These are phyloP conservation scores for Russula brevipes DNA, from an alignment of 768 basidiomycete genomes.

Conservation along the genomic window DNA sequence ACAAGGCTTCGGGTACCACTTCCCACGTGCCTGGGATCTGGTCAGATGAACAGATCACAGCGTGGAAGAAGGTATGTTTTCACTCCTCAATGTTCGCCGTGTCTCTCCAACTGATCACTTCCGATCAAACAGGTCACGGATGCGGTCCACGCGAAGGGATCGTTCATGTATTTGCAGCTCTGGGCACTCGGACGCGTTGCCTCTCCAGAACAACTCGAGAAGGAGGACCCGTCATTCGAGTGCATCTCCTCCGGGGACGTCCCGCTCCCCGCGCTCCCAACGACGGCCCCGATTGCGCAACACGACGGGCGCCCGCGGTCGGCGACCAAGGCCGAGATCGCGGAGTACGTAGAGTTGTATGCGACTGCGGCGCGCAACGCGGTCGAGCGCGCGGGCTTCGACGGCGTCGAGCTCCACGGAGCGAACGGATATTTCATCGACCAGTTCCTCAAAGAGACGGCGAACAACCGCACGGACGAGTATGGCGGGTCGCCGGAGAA, in stretches of 20 bases:
- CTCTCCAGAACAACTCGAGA: conserved; percentile 20
- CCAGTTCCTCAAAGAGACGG: conserved; percentile 37
- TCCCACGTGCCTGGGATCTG: conserved; percentile 45
- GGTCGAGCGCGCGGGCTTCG: conserved; percentile 33
- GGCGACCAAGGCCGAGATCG: conserved; percentile 45
- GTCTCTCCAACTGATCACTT: not conserved
- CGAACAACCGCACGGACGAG: conserved; percentile 42
- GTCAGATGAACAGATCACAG: conserved; percentile 44
- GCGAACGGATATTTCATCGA: conserved; percentile 36
- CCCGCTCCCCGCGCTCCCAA: conserved; percentile 14
- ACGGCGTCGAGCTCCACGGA: conserved; percentile 40
- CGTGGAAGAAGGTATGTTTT: conserved; percentile 44
- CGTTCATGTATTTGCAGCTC: conserved; percentile 42
- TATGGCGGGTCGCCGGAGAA: conserved; percentile 50
- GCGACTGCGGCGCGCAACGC: conserved; percentile 31
- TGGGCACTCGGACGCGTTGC: conserved; percentile 46
- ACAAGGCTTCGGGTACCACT: conserved; percentile 42
- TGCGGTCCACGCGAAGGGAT: conserved; percentile 42
- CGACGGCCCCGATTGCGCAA: conserved; percentile 27
- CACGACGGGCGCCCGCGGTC: conserved; percentile 39
- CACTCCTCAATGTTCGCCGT: not conserved
- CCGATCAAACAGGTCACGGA: conserved; percentile 32
- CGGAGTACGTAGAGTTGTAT: conserved; percentile 47
- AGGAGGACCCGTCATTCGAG: conserved; percentile 25
- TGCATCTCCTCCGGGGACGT: conserved; percentile 30